Conservation (phyloP, 306 rosid species). For the Carpinus viminea region DNA sequence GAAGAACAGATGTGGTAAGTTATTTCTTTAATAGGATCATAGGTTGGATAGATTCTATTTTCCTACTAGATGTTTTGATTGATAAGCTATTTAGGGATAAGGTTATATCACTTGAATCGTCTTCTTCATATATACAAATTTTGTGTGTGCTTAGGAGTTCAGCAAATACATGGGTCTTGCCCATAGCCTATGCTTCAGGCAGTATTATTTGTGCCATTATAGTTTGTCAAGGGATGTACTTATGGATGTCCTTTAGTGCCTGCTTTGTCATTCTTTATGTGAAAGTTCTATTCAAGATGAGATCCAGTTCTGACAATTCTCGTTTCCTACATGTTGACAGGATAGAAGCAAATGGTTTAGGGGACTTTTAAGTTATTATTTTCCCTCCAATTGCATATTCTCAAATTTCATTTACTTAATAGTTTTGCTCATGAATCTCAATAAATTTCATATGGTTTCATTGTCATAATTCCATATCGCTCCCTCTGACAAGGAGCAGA, state of each 20-base stretch:
- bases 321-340: slow-evolving; percentile 53
- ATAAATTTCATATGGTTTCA: slow-evolving; percentile 12
- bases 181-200: not conserved
- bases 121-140: not conserved
- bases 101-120: slow-evolving; percentile 9
- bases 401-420: slow-evolving; percentile 6
- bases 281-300: not conserved
- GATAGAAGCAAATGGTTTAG: slow-evolving; percentile 79
- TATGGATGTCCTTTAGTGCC: slow-evolving; percentile 11
- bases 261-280: slow-evolving; percentile 13
- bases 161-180: not conserved
- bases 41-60: not conserved
- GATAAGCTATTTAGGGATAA: too few relatives aligned
- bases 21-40: not conserved
- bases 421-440: slow-evolving; percentile 5
- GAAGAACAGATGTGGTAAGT: slow-evolving; percentile 63
- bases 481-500: not conserved
- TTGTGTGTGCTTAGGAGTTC: not conserved
- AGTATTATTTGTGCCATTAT: not conserved
- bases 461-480: not conserved
- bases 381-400: slow-evolving; percentile 15
- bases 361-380: slow-evolving; percentile 59
- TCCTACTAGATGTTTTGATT: too few relatives aligned
- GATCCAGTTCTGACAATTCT: slow-evolving; percentile 41
- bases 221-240: not conserved